These are phyloP conservation scores for Erigeron canadensis DNA, from an alignment of 129 eudicot species.

Conservation along the genomic window DNA sequence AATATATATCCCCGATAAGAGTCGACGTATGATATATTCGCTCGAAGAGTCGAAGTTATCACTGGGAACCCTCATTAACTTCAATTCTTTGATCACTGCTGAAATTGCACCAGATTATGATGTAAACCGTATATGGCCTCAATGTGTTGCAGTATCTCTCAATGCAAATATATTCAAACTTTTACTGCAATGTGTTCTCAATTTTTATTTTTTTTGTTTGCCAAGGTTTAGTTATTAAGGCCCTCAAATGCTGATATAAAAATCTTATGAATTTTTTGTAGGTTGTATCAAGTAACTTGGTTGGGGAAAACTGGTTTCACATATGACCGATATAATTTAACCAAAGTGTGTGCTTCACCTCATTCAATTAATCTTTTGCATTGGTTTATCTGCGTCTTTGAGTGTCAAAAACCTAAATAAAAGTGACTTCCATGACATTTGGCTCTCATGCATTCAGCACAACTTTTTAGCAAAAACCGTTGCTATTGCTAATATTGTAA, in stretches of 20 bases:
- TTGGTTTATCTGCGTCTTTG: background rate
- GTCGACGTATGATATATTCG: too few species aligned
- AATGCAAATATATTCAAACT: constrained; percentile 1
- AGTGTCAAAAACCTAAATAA: constrained; percentile 8
- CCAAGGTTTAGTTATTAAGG: background rate
- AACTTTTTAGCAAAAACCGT: background rate
- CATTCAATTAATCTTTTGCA: constrained; percentile 21
- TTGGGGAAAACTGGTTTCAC: constrained; percentile 85
- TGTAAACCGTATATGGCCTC: background rate
- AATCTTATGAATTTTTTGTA: constrained; percentile 52
- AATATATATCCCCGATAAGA: background rate
- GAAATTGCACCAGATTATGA: background rate
- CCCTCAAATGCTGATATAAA: constrained; percentile 43
- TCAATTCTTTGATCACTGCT: background rate
- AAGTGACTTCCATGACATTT: background rate
- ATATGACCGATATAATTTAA: constrained; percentile 72
- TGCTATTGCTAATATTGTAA: too few species aligned
- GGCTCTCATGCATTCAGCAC: background rate
- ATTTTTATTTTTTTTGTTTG: background rate
- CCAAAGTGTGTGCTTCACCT: constrained; percentile 67
- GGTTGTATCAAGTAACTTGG: constrained; percentile 97
- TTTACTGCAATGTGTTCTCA: background rate
- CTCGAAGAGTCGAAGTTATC: background rate
- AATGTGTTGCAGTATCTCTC: constrained; percentile 19
- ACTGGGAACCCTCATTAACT: constrained; percentile 1